A percentile compares a stretch with the other conserved stretches of the same genome.
These are phyloP conservation scores for Scheffersomyces quercinus DNA, from an alignment of 1,139 yeast species.

Conservation along the genomic window DNA sequence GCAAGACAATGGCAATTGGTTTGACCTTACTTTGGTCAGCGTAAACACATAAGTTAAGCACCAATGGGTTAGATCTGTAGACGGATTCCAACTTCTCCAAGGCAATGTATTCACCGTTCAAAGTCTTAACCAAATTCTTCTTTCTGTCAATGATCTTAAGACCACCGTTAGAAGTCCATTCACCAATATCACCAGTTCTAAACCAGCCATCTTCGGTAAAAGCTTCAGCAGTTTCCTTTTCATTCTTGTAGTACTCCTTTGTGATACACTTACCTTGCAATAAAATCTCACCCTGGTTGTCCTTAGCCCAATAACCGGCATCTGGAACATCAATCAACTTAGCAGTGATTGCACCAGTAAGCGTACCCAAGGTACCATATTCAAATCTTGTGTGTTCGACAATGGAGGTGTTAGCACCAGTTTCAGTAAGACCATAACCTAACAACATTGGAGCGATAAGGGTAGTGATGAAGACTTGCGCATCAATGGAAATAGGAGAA, in stretches of 20 bases:
- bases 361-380: slow-evolving; percentile 76
- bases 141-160: slow-evolving; percentile 87
- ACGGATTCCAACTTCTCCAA: slow-evolving; percentile 85
- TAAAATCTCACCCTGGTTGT: slow-evolving; percentile 91
- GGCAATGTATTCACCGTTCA: slow-evolving; percentile 97
- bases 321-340: slow-evolving; percentile 91
- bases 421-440: slow-evolving; percentile 97
- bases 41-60: slow-evolving; percentile 84
- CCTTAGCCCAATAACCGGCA: slow-evolving; percentile 87
- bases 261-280: slow-evolving; percentile 75
- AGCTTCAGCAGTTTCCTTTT: slow-evolving; percentile 75
- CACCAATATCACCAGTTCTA: slow-evolving; percentile 95
- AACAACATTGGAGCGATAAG: slow-evolving; percentile 85
- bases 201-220: slow-evolving; percentile 92
- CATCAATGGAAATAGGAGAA: slow-evolving; percentile 81
- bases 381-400: slow-evolving; percentile 66
- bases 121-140: slow-evolving; percentile 94
- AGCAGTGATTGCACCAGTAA: slow-evolving; percentile 80
- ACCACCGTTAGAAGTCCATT: slow-evolving; percentile 82
- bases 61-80: slow-evolving; percentile 81
- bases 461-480: slow-evolving; percentile 80
- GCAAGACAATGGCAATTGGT: slow-evolving; percentile 90
- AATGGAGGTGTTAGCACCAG: slow-evolving; percentile 85
- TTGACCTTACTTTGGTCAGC: slow-evolving; percentile 86
- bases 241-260: slow-evolving; percentile 79